Base-by-base conservation (phyloP, 306 rosid species). In the Ormosia semicastrata region DNA sequence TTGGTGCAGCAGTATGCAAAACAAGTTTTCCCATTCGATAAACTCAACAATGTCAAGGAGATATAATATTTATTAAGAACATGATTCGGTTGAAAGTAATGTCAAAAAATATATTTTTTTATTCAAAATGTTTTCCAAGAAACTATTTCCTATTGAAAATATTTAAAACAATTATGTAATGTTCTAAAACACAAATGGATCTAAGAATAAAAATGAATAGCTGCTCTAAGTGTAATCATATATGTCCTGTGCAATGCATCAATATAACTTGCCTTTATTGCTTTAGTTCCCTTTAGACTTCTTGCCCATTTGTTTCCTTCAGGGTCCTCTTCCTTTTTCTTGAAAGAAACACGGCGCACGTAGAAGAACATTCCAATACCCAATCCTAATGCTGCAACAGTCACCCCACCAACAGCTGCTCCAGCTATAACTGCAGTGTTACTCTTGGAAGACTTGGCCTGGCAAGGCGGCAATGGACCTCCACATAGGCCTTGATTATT, bases 401-500 rank as follows among this genome's bases (percentile, higher is more conserved):
- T n/a, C n/a, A n/a, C n/a, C n/a, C n/a, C n/a, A n/a, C n/a, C n/a
- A n/a, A n/a, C n/a, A n/a, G n/a, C n/a, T n/a, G n/a, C n/a, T n/a
- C n/a, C n/a, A n/a, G n/a, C n/a, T n/a, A n/a, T n/a, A n/a, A n/a
- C n/a, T n/a, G n/a, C n/a, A n/a, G n/a, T n/a, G n/a, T n/a, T n/a
- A n/a, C n/a, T n/a, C n/a, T n/a, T n/a, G n/a, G n/a, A n/a, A n/a
- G n/a, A n/a, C n/a, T n/a, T n/a, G n/a, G n/a, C n/a, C n/a, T 1
- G 56, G 81, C 98, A 94, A 50, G 1, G 0, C 0, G 5, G 9
- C 69, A 90, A 84, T 62, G 79, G 72, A 32, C 0, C 2, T 13
- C 92, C 97, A 83, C 98, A 94, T 2, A 94, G 90, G 17, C 90
- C 97, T 33, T 2, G 84, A 88, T 94, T 94, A 78, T 91, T 89